phyloP scores from a whole-genome alignment of 371 early-diverging fungal genomes.

The Coemansia sp. region DNA sequence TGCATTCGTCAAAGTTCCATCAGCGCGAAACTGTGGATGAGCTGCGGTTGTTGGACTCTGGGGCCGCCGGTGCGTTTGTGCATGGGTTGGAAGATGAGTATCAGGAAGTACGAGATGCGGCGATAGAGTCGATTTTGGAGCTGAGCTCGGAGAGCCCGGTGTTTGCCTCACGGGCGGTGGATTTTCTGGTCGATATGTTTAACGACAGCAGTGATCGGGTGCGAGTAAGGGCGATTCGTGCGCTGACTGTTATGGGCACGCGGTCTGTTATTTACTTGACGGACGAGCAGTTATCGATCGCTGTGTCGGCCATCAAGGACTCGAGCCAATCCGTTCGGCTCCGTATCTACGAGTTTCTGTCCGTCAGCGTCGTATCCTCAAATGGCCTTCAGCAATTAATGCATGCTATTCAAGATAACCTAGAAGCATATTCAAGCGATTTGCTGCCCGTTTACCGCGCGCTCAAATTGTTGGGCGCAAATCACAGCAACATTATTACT shows the following conservation, averaged over 20 bases:
- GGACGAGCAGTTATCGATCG: slow-evolving; percentile 73
- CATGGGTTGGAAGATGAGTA: slow-evolving; percentile 92
- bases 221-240: slow-evolving; percentile 75
- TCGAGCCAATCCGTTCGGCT: slow-evolving; percentile 63
- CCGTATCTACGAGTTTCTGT: slow-evolving; percentile 58
- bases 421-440: slow-evolving; percentile 68
- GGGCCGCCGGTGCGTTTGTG: slow-evolving; percentile 86
- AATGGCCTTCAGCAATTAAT: slow-evolving; percentile 48
- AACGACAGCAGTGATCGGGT: slow-evolving; percentile 86
- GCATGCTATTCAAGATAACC: slow-evolving; percentile 58
- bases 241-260: slow-evolving; percentile 68
- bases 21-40: slow-evolving; percentile 65
- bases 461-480: slow-evolving; percentile 61
- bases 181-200: slow-evolving; percentile 87
- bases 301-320: slow-evolving; percentile 76
- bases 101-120: slow-evolving; percentile 79
- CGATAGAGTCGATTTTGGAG: slow-evolving; percentile 80
- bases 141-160: slow-evolving; percentile 64
- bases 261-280: slow-evolving; percentile 60
- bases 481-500: slow-evolving; percentile 62
- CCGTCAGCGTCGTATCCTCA: slow-evolving; percentile 16
- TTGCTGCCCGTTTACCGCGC: slow-evolving; percentile 65
- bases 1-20: background rate
- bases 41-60: slow-evolving; percentile 65
- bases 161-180: slow-evolving; percentile 65